These are phyloP conservation scores for Alnus rubra DNA, from an alignment of 306 rosid species.

Conservation along the genomic window DNA sequence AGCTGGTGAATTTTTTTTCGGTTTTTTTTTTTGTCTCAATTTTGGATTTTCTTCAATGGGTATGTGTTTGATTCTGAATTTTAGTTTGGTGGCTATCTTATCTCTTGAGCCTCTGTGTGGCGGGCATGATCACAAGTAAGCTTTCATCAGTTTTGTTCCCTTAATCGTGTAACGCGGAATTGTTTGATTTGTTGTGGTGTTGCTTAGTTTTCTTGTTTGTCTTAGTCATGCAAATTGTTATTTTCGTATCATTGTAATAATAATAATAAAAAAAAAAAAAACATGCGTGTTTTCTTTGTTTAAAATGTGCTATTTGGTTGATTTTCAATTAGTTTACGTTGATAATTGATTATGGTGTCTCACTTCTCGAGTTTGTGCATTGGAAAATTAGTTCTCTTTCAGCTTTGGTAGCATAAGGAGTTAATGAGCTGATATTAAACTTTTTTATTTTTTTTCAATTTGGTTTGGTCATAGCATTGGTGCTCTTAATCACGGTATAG, in stretches of 20 bases:
- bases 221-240: slow-evolving; percentile 6
- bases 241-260: neutral
- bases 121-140: slow-evolving; percentile 77
- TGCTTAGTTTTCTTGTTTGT: slow-evolving; percentile 22
- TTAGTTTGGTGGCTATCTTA: slow-evolving; percentile 86
- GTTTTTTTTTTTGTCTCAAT: neutral
- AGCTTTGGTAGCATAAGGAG: neutral
- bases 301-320: neutral
- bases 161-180: neutral
- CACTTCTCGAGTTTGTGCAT: neutral
- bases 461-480: slow-evolving; percentile 1
- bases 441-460: neutral
- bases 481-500: slow-evolving; percentile 8
- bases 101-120: slow-evolving; percentile 94
- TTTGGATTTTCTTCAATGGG: slow-evolving; percentile 5
- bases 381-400: neutral
- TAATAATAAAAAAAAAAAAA: too few species aligned
- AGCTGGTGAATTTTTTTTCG: slow-evolving; percentile 49
- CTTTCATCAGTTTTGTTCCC: slow-evolving; percentile 2
- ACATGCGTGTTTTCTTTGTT: neutral
- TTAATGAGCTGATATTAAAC: slow-evolving; percentile 11
- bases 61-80: slow-evolving; percentile 19
- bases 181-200: slow-evolving; percentile 5
- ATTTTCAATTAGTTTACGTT: neutral
- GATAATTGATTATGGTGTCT: neutral